phyloP scores from a whole-genome alignment of 106 monocot genomes.

The Dendrobium chrysotoxum region DNA sequence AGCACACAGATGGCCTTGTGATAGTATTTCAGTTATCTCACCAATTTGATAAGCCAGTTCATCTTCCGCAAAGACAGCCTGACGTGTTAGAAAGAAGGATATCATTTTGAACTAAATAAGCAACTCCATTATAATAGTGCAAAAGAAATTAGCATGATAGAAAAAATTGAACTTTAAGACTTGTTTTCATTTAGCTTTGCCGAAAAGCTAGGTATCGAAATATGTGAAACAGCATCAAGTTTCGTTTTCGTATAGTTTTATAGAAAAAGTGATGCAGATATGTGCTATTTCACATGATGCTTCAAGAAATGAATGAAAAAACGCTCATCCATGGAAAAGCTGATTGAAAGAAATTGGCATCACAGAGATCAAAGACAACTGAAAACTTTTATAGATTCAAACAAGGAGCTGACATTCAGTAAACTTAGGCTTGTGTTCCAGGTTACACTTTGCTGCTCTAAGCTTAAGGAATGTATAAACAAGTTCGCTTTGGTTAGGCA shows the following conservation, averaged over 20 bases:
- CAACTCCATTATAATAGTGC: background rate
- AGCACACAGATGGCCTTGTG: conserved; percentile 56
- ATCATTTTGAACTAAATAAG: background rate
- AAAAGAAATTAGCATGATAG: background rate
- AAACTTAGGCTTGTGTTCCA: background rate
- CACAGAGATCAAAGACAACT: background rate
- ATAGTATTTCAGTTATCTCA: conserved; percentile 76
- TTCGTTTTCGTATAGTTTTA: background rate
- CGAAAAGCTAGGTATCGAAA: background rate
- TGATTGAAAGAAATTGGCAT: background rate
- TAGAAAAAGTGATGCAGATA: background rate
- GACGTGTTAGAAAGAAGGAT: background rate
- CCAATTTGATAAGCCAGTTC: conserved; percentile 89
- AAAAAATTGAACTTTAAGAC: background rate
- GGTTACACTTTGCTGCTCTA: background rate
- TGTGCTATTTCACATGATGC: background rate
- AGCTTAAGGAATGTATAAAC: too few relatives aligned
- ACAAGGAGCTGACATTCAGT: background rate
- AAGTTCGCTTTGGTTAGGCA: too few relatives aligned
- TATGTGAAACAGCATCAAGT: background rate
- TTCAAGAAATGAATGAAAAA: background rate
- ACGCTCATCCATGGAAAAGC: background rate
- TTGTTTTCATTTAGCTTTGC: background rate
- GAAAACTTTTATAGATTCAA: background rate
- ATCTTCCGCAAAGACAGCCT: conserved; percentile 70